Conservation (phyloP, 805 yeast genomes). For the Ogataea corticis region DNA sequence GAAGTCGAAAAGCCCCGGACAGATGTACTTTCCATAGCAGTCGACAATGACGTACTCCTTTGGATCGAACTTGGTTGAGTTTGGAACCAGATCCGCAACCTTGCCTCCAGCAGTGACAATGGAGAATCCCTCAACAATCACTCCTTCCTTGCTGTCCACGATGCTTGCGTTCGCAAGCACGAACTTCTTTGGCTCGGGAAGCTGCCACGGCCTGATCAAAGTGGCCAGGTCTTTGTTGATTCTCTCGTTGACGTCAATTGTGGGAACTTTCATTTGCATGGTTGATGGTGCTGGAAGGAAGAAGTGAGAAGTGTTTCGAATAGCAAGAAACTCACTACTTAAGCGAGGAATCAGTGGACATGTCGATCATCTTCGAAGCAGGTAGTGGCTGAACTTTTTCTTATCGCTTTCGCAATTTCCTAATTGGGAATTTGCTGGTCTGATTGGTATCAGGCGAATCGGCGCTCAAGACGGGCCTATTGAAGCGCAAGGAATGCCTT, state of each 20-base stretch:
- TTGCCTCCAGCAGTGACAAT: conserved; percentile 25
- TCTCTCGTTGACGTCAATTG: conserved; percentile 29
- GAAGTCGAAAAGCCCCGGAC: conserved; percentile 32
- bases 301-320: neutral
- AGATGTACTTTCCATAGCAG: conserved; percentile 27
- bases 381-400: neutral
- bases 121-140: conserved; percentile 13
- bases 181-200: conserved; percentile 22
- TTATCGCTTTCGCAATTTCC: conserved; percentile 11
- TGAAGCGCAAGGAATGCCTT: too few species aligned
- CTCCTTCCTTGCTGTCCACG: conserved; percentile 22
- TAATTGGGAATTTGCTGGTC: conserved; percentile 1
- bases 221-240: conserved; percentile 24
- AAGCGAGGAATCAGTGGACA: neutral
- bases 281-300: neutral
- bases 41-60: conserved; percentile 19
- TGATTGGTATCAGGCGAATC: too few species aligned
- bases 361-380: neutral
- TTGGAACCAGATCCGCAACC: conserved; percentile 14
- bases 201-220: conserved; percentile 28
- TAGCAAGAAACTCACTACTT: neutral
- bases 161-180: conserved; percentile 24
- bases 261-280: conserved; percentile 1
- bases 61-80: neutral
- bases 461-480: too few species aligned